Base-by-base conservation (phyloP, 768 basidiomycete genomes). In the Rhodotorula graminis region DNA sequence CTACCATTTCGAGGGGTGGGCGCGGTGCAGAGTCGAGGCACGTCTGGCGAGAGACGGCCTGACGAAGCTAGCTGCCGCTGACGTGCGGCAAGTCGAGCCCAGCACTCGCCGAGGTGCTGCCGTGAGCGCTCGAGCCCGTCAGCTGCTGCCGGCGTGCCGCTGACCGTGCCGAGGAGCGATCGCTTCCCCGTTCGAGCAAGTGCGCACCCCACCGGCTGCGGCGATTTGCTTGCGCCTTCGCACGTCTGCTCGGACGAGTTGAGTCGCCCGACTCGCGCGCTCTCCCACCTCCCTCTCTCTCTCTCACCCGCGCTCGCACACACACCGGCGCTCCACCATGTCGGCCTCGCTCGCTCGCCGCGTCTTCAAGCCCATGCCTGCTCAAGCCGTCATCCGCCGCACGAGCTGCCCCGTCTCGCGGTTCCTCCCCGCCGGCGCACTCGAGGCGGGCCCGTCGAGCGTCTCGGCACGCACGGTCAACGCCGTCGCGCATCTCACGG, bases 321-420 rank as follows among this genome's bases (percentile, higher is more conserved):
- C 31, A 31, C 12, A n/a, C n/a, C n/a, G n/a, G n/a, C 44, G 44
- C 44, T 2, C 18, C 44, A 31, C 10, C 21, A 70, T 70, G 69
- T 70, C 63, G 8, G 69, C 69, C 4, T 64, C 69, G 10, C 68
- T 70, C 47, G 69, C 69, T 1, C 62, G 69, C 12, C 59, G 62
- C 21, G 44, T 70, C 37, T 70, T 70, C 57, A 15, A 53, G 7
- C 69, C 69, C 1, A 27, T 52, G 7, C n/a, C 47, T 5, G 33
- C 33, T 25, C 37, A 37, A 37, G 23, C 33, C 11, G 11, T 52
- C 19, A 4, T n/a, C 27, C 16, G 18, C 23, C 16, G 55, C 4
- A 40, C 46, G 15, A 27, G 29, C 21, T 63, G 61, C 49, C 62
- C 62, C 2, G 62, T 61, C 11, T 33, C 56, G 14, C 53, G 64